Evolutionary conservation across 2,329 filamentous ascomycete species (phyloP), one percentile per base, ranked within the genome.

Genomic region (Colletotrichum ledebouriae): DNA sequence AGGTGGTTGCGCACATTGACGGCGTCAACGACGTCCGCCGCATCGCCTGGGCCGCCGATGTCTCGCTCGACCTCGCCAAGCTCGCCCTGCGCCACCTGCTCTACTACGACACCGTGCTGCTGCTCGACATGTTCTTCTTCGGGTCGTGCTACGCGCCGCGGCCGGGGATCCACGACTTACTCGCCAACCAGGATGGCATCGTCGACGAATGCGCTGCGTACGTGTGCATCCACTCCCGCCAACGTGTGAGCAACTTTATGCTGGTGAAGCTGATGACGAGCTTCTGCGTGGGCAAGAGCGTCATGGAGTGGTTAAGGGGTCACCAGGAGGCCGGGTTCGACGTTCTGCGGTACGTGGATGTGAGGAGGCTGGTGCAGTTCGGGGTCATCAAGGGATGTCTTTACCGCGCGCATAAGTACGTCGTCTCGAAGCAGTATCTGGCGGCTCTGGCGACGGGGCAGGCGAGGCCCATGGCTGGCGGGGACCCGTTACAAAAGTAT

Each of bases 71-170:
- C 57, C 89, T 99, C 25, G 93, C 94, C 63, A 92, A 93, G 75
- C 91, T 94, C 59, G 94, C 94, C 7, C 87, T 98, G 65, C 90
- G 93, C 71, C 95, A 98, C 77, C 86, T 99, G 10, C 86, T 98
- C 29, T 97, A 97, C 83, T 98, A 98, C 79, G 93, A 95, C 76
- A 95, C 94, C 74, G 87, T 97, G 41, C 85, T 97, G 29, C 87
- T 98, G 60, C 88, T 98, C 11, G 96, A 99, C 80, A 92, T 98
- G 73, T 98, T 98, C 83, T 94, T 96, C 78, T 99, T 98, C 77
- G 86, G 90, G 37, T 93, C 93, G 47, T 95, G 97, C 74, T 99
- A 99, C 76, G 94, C 94, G 0, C 90, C 91, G 0, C 93, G 88
- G 0, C 86, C 90, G 0, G 90, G 92, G 42, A 91, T 99, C 66